Conservation (phyloP, 176 grass and related monocot species). For the Tuctoria greenei region DNA sequence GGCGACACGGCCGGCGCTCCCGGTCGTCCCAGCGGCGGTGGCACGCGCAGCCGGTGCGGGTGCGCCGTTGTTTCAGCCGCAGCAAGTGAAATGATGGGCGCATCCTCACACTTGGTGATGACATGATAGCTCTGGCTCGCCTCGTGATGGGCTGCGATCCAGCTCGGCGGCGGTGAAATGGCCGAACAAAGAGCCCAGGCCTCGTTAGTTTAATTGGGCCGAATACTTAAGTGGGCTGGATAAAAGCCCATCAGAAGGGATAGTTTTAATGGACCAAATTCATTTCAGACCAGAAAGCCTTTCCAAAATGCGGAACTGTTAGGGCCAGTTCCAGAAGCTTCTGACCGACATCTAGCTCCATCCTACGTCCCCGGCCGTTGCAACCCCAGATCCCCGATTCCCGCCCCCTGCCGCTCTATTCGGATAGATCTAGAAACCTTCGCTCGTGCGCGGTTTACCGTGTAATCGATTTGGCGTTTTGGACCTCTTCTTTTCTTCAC, state of each 20-base stretch:
- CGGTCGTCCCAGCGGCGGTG: conserved; percentile 49
- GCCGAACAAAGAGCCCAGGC: not conserved
- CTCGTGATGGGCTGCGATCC: not conserved
- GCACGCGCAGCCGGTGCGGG: conserved; percentile 38
- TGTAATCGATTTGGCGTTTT: not conserved
- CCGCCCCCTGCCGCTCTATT: not conserved
- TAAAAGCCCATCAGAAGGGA: no score
- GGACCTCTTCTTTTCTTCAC: not conserved
- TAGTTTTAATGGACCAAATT: not conserved
- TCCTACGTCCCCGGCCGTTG: not conserved
- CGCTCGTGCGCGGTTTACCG: not conserved
- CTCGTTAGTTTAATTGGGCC: not conserved
- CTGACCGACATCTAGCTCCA: not conserved
- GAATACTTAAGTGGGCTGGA: not conserved
- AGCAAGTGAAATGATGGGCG: no score
- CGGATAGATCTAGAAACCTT: not conserved
- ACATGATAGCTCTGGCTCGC: not conserved
- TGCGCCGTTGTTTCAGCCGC: not conserved
- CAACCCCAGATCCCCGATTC: not conserved
- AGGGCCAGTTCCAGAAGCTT: not conserved
- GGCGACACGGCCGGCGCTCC: not conserved
- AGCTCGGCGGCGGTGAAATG: not conserved
- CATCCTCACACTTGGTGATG: not conserved
- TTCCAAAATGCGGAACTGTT: not conserved
- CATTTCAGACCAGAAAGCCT: not conserved